Evolutionary conservation across 805 yeast genomes (phyloP).

Genomic region (Saturnispora hagleri): DNA sequence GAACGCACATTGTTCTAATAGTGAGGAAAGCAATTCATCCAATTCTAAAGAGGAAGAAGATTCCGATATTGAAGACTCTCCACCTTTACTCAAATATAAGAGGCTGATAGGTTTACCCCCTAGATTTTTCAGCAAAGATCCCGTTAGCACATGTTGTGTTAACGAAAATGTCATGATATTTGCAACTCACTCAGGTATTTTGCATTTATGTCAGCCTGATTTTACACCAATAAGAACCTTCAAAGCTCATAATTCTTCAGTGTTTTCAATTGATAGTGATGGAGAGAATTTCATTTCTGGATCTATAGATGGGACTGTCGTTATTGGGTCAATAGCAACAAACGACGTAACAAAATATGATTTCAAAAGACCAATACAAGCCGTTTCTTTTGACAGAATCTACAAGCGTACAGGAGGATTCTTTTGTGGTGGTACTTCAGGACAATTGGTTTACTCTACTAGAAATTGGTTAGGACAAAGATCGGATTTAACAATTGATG

Average conservation of each 20-base stretch:
- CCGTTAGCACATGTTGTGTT: conserved; percentile 62
- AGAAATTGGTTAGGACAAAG: conserved; percentile 85
- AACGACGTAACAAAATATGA: conserved; percentile 63
- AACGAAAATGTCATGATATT: conserved; percentile 56
- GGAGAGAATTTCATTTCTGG: conserved; percentile 76
- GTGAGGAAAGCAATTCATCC: not conserved
- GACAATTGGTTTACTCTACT: conserved; percentile 65
- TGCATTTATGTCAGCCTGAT: conserved; percentile 58
- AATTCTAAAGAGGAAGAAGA: conserved; percentile 1
- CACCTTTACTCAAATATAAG: conserved; percentile 68
- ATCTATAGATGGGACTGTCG: conserved; percentile 89
- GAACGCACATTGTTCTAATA: not conserved
- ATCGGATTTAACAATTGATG: conserved; percentile 53
- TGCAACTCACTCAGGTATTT: conserved; percentile 84
- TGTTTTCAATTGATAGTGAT: conserved; percentile 63
- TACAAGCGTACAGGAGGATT: conserved; percentile 57
- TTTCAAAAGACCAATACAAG: conserved; percentile 80
- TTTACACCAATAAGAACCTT: conserved; percentile 59
- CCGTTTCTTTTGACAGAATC: conserved; percentile 70
- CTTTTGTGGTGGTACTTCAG: conserved; percentile 85
- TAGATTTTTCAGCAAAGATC: conserved; percentile 63
- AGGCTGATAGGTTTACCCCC: conserved; percentile 61
- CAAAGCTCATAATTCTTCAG: conserved; percentile 79
- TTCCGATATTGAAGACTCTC: conserved; percentile 39
- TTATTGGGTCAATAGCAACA: conserved; percentile 61